phyloP scores from a whole-genome alignment of 331 rosid genomes.

The Malus hybrid region DNA sequence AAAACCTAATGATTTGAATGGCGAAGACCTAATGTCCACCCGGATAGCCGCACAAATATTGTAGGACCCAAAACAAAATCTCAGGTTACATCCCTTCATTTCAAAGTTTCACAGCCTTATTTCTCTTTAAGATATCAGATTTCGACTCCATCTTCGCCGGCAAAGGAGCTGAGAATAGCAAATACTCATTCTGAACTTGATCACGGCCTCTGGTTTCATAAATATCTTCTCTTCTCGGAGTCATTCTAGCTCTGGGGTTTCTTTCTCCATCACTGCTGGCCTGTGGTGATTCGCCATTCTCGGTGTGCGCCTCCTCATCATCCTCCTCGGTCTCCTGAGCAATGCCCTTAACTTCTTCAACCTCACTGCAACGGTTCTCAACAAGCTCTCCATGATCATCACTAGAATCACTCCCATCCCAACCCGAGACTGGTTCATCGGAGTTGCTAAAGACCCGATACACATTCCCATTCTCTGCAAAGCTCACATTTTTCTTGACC shows the following conservation, averaged over 20 bases:
- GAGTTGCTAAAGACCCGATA: constrained; percentile 33
- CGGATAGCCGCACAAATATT: background rate
- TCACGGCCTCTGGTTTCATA: constrained; percentile 19
- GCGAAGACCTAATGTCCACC: background rate
- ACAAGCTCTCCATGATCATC: constrained; percentile 50
- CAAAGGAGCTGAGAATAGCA: constrained; percentile 63
- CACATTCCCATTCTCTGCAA: constrained; percentile 54
- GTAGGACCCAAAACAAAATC: background rate
- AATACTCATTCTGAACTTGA: constrained; percentile 22
- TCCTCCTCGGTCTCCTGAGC: constrained; percentile 48
- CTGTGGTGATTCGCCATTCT: constrained; percentile 25
- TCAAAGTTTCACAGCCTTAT: constrained; percentile 41
- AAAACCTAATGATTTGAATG: background rate
- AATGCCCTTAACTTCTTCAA: constrained; percentile 39
- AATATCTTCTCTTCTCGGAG: constrained; percentile 14
- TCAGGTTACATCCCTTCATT: constrained; percentile 8
- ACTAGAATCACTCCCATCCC: constrained; percentile 47
- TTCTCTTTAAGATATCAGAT: constrained; percentile 38
- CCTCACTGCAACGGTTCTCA: constrained; percentile 31
- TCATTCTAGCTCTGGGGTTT: constrained; percentile 22
- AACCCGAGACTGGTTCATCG: constrained; percentile 25
- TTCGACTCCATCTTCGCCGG: constrained; percentile 79
- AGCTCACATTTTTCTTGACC: constrained; percentile 67
- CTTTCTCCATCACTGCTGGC: constrained; percentile 50
- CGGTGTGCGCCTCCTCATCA: constrained; percentile 30